Base-by-base conservation (phyloP, 306 rosid genomes). In the Malus orientalis region DNA sequence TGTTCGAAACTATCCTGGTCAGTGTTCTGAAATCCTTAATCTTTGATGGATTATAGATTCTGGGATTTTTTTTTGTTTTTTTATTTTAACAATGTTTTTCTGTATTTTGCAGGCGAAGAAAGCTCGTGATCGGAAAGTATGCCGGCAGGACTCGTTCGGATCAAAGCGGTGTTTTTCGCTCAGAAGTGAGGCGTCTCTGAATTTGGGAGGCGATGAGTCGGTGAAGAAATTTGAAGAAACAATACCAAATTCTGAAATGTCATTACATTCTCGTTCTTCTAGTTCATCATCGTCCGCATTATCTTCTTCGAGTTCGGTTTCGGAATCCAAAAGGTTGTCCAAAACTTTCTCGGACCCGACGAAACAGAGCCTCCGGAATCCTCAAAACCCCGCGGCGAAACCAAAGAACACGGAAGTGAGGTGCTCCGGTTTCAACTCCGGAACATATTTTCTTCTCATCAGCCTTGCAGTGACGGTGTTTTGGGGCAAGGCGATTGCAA, bases 1-100 rank as follows among this genome's bases (percentile, higher is more conserved):
- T 89, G 45, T 85, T 88, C n/a, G 83, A 80, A 75, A 82, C 89
- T 19, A 72, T 86, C 45, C 59, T 86, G 90, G 92, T 93, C 49
- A 79, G 82, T 83, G 29, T 45, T 83, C 45, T 40, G 67, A 9
- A 67, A 67, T 29, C 29, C 53, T 71, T 55, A 51, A 14, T 74
- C 1, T 27, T n/a, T 36, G 12, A 18, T 29, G 23, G 44, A 53
- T 23, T 22, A 13, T 59, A 47, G 33, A 5, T 29, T 8, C 5
- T 58, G 29, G 55, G 44, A 25, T 25, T 19, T 64, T 16, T 15
- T 70, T 36, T 32, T 3, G 0, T 4, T 59, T 51, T 60, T 80
- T 15, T 14, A 11, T 38, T 27, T 40, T 1, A 1, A 11, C 47
- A 4, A 33, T 38, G 49, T 0, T 78, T 16, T 78, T 49, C 29